phyloP scores from a whole-genome alignment of 2,329 filamentous ascomycete genomes.

The Bipolaris zeicola region DNA sequence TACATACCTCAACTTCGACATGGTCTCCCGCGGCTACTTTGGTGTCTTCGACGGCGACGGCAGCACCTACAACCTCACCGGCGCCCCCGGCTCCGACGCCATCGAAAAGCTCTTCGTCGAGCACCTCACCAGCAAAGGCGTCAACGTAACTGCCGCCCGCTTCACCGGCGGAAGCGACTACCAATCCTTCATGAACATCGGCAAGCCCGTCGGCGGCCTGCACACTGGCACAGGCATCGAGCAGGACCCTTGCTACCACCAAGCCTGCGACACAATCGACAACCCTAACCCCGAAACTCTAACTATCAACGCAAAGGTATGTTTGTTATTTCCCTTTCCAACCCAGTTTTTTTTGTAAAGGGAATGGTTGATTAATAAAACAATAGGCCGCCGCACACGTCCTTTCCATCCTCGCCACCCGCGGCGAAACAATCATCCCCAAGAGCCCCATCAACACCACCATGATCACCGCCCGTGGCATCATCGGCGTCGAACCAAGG shows the following conservation, averaged over 20 bases:
- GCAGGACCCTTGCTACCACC: slow-evolving; percentile 50
- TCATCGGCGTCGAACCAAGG: slow-evolving; percentile 36
- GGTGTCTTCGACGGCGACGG: slow-evolving; percentile 50
- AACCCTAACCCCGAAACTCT: slow-evolving; percentile 48
- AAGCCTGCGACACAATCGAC: slow-evolving; percentile 47
- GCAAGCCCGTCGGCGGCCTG: slow-evolving; percentile 49
- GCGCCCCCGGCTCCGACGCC: slow-evolving; percentile 41
- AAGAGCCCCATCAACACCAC: slow-evolving; percentile 43
- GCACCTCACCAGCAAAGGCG: slow-evolving; percentile 42
- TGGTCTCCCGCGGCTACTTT: slow-evolving; percentile 49
- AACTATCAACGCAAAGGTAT: slow-evolving; percentile 47
- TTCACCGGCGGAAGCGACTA: slow-evolving; percentile 51
- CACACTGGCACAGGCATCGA: slow-evolving; percentile 50
- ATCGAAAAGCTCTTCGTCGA: slow-evolving; percentile 47
- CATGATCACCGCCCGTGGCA: slow-evolving; percentile 34
- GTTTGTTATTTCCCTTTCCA: neutral
- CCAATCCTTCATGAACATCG: slow-evolving; percentile 48
- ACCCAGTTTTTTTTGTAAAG: neutral
- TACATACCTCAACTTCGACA: slow-evolving; percentile 53
- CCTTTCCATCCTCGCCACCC: slow-evolving; percentile 39
- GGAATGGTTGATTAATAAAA: slow-evolving; percentile 7
- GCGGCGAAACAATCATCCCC: slow-evolving; percentile 42
- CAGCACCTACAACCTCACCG: slow-evolving; percentile 40
- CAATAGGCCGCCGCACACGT: slow-evolving; percentile 44
- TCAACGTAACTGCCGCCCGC: slow-evolving; percentile 45